Conservation (phyloP, 495 filamentous ascomycete genomes). For the Trichoderma asperelloides region DNA sequence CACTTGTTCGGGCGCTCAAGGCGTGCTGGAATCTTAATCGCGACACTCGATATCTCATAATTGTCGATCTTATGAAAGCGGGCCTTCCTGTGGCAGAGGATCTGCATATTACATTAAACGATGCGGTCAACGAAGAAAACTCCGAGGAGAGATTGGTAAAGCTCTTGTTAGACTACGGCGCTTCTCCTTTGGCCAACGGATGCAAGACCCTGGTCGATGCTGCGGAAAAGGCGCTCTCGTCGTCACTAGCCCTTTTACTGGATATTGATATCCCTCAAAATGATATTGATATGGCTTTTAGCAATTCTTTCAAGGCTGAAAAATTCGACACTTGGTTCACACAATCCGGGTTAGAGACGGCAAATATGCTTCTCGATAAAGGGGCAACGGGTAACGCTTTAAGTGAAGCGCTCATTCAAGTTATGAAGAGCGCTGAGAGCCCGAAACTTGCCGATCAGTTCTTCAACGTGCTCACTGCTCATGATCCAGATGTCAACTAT, state of each 20-base stretch:
- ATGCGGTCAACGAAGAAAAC: slow-evolving; percentile 35
- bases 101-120: slow-evolving; percentile 30
- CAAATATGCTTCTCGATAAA: slow-evolving; percentile 29
- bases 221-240: slow-evolving; percentile 18
- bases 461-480: slow-evolving; percentile 24
- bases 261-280: slow-evolving; percentile 22
- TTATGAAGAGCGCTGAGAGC: slow-evolving; percentile 24
- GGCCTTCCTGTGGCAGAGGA: slow-evolving; percentile 31
- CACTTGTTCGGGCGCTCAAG: slow-evolving; percentile 33
- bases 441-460: slow-evolving; percentile 27
- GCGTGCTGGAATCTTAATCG: slow-evolving; percentile 32
- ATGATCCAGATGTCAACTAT: slow-evolving; percentile 31
- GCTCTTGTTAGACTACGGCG: slow-evolving; percentile 31
- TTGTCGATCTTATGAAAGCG: slow-evolving; percentile 35
- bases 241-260: slow-evolving; percentile 26
- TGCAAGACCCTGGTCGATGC: slow-evolving; percentile 39
- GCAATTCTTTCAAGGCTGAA: slow-evolving; percentile 11
- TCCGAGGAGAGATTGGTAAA: slow-evolving; percentile 32
- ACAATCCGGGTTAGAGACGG: slow-evolving; percentile 27
- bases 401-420: slow-evolving; percentile 26
- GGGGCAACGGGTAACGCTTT: slow-evolving; percentile 33
- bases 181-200: slow-evolving; percentile 30
- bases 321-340: slow-evolving; percentile 29
- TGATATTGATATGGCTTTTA: slow-evolving; percentile 20
- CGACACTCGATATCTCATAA: slow-evolving; percentile 32